Conservation (phyloP, 31 red algal genomes). For the Porphyra umbilicalis region DNA sequence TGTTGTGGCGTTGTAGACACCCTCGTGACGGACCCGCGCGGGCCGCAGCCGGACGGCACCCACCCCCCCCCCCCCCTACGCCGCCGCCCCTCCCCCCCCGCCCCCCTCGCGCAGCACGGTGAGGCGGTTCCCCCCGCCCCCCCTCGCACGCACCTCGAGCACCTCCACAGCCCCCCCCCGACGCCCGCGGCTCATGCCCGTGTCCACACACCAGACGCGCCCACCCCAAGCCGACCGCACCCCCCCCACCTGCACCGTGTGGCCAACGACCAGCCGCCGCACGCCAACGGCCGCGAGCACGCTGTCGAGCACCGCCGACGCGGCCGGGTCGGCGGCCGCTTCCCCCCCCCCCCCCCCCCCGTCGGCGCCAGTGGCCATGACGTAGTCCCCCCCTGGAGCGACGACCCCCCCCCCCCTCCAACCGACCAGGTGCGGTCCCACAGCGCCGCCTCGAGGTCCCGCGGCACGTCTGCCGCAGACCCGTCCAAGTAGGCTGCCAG, state of each 20-base stretch:
- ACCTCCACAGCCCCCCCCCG: neutral
- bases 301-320: neutral
- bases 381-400: neutral
- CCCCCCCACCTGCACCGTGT: conserved; percentile 71
- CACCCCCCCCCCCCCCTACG: no score
- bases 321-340: neutral
- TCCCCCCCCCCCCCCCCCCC: neutral
- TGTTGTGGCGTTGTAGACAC: no score
- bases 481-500: neutral
- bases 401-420: neutral
- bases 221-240: conserved; percentile 87
- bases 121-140: neutral
- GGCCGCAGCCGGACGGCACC: no score
- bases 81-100: no score
- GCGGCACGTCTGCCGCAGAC: neutral
- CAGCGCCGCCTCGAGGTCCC: neutral
- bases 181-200: conserved; percentile 58
- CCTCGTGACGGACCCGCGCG: no score
- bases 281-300: conserved; percentile 20
- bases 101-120: neutral
- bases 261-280: conserved; percentile 91
- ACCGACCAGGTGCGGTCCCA: conserved; percentile 1
- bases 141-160: neutral
- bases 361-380: neutral
- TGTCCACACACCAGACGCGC: conserved; percentile 95